Evolutionary conservation across 345 rosid genomes (phyloP).

Genomic region (Dipteronia sinensis): DNA sequence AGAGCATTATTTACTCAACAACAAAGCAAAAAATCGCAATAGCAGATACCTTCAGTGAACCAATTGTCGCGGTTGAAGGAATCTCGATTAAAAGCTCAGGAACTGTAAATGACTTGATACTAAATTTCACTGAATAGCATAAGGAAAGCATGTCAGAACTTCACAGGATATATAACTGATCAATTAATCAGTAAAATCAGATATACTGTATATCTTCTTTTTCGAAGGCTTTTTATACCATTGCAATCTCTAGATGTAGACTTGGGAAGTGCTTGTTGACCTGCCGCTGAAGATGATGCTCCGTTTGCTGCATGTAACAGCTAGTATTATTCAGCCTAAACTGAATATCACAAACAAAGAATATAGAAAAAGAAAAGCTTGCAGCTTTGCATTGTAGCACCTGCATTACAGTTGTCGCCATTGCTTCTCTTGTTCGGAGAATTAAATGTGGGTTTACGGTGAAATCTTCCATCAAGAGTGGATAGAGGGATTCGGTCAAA

Average conservation of each 20-base stretch:
- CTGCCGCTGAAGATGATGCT: conserved; percentile 28
- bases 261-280: conserved; percentile 12
- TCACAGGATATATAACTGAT: background rate
- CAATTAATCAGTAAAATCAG: background rate
- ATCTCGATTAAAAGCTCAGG: conserved; percentile 42
- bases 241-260: conserved; percentile 23
- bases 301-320: conserved; percentile 23
- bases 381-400: background rate
- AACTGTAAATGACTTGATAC: conserved; percentile 37
- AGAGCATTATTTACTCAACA: background rate
- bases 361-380: background rate
- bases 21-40: background rate
- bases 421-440: conserved; percentile 26
- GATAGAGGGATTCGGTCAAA: conserved; percentile 23
- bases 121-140: conserved; percentile 32
- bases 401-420: conserved; percentile 15
- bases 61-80: conserved; percentile 38
- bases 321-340: conserved; percentile 20
- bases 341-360: conserved; percentile 6
- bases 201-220: background rate
- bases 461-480: conserved; percentile 15
- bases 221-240: conserved; percentile 22
- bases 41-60: conserved; percentile 35
- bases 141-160: conserved; percentile 14
- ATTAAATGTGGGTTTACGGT: conserved; percentile 16